Evolutionary conservation across 129 eudicot genomes (phyloP).

Genomic region (Helichrysum umbraculigerum): DNA sequence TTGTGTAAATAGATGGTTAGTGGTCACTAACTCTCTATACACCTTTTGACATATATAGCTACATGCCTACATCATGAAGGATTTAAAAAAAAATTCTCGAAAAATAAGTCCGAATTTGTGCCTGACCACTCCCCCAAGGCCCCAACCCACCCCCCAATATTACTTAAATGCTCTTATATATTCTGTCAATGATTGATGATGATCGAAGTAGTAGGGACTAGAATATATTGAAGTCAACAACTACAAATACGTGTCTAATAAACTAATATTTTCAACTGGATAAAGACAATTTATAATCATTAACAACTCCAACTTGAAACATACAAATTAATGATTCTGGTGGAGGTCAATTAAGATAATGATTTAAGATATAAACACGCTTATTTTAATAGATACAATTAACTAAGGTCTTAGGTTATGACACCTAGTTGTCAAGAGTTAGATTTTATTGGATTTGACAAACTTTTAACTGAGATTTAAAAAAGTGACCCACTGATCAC

Average conservation of each 20-base stretch:
- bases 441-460: conserved; percentile 3
- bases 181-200: neutral
- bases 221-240: neutral
- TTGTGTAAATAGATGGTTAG: too few relatives aligned
- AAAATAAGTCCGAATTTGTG: neutral
- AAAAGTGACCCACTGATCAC: neutral
- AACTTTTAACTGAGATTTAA: neutral
- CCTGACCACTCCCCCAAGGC: neutral
- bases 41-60: too few relatives aligned
- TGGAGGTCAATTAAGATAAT: neutral
- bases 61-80: too few relatives aligned
- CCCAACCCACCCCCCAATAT: neutral
- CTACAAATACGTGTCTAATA: neutral
- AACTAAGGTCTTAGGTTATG: conserved; percentile 1
- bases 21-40: too few relatives aligned
- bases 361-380: neutral
- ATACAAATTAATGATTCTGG: neutral
- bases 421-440: neutral
- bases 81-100: too few relatives aligned
- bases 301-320: neutral
- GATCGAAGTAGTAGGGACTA: neutral
- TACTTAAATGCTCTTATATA: neutral
- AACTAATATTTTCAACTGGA: neutral
- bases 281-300: neutral
- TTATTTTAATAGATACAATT: neutral